A percentile compares a stretch with the other conserved stretches of the same genome.
Evolutionary conservation across 2,329 filamentous ascomycete species (phyloP).

Genomic region (Penicillium decumbens): DNA sequence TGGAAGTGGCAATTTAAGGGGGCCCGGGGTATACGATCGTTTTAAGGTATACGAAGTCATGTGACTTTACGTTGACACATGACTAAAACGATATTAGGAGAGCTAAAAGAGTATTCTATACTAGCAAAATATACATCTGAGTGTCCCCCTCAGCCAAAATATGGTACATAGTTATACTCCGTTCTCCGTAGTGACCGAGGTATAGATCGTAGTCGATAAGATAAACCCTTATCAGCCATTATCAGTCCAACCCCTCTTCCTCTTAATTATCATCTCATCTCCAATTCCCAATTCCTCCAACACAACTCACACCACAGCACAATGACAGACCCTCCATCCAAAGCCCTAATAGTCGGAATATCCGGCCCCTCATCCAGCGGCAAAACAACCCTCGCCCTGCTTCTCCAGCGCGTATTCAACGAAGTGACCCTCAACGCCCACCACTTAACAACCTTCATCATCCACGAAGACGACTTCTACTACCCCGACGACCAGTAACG

Average conservation of each 20-base stretch:
- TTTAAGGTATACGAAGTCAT: too few relatives aligned
- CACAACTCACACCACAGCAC: background rate
- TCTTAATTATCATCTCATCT: background rate
- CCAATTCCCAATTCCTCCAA: constrained; percentile 1
- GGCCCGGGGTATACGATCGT: too few relatives aligned
- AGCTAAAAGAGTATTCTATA: too few relatives aligned
- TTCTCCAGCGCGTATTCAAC: constrained; percentile 77
- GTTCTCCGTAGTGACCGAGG: too few relatives aligned
- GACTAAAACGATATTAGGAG: too few relatives aligned
- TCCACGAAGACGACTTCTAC: constrained; percentile 98
- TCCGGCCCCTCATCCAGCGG: constrained; percentile 89
- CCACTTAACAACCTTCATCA: constrained; percentile 56
- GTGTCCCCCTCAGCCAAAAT: too few relatives aligned
- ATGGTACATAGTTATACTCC: too few relatives aligned
- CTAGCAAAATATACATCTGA: too few relatives aligned
- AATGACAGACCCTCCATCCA: constrained; percentile 2
- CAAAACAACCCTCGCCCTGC: constrained; percentile 86
- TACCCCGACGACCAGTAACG: constrained; percentile 67
- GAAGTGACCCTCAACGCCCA: constrained; percentile 7
- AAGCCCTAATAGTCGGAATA: constrained; percentile 66
- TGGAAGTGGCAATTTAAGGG: too few relatives aligned
- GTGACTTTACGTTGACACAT: too few relatives aligned
- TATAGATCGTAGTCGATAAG: background rate
- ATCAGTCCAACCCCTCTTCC: background rate
- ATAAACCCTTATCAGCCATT: background rate